These are phyloP conservation scores for Myotisia sp. DNA, from an alignment of 2,329 filamentous ascomycete genomes.

Conservation along the genomic window DNA sequence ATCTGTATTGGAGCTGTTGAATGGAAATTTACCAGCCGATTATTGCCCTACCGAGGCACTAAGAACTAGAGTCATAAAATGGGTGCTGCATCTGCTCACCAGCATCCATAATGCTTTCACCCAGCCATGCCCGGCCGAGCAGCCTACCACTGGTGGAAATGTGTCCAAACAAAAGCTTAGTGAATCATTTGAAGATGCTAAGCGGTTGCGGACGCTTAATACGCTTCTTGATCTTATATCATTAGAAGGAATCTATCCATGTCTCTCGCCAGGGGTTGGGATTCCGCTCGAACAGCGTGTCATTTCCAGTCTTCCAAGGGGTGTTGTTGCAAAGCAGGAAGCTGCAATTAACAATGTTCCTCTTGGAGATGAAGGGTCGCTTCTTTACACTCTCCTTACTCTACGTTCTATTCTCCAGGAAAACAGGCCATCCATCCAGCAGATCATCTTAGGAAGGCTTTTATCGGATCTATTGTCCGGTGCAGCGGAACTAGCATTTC, in stretches of 20 bases:
- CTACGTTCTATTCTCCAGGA: slow-evolving; percentile 23
- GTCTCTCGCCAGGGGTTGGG: slow-evolving; percentile 28
- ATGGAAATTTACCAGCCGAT: slow-evolving; percentile 8
- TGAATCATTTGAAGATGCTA: slow-evolving; percentile 33
- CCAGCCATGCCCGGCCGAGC: slow-evolving; percentile 10
- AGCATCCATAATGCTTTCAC: slow-evolving; percentile 25
- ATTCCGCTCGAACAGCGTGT: slow-evolving; percentile 32
- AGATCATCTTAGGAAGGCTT: slow-evolving; percentile 26
- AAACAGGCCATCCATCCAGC: slow-evolving; percentile 23
- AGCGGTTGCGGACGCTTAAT: slow-evolving; percentile 26
- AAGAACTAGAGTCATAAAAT: slow-evolving; percentile 20
- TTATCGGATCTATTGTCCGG: slow-evolving; percentile 29
- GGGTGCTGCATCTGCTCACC: slow-evolving; percentile 22
- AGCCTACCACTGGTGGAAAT: slow-evolving; percentile 5
- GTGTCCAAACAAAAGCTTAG: slow-evolving; percentile 18
- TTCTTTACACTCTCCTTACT: slow-evolving; percentile 19
- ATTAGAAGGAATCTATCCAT: slow-evolving; percentile 33
- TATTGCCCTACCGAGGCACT: slow-evolving; percentile 11
- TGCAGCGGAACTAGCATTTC: slow-evolving; percentile 26
- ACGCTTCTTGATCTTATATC: slow-evolving; percentile 31
- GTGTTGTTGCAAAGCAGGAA: slow-evolving; percentile 27
- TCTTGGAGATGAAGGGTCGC: slow-evolving; percentile 14
- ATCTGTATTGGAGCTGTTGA: slow-evolving; percentile 24
- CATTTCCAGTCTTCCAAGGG: slow-evolving; percentile 29
- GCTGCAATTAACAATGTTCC: slow-evolving; percentile 12